Percentiles rank a stretch among this genome's conserved stretches.
These are phyloP conservation scores for Pseudoturritis turrita DNA, from an alignment of 345 rosid species.

Conservation along the genomic window DNA sequence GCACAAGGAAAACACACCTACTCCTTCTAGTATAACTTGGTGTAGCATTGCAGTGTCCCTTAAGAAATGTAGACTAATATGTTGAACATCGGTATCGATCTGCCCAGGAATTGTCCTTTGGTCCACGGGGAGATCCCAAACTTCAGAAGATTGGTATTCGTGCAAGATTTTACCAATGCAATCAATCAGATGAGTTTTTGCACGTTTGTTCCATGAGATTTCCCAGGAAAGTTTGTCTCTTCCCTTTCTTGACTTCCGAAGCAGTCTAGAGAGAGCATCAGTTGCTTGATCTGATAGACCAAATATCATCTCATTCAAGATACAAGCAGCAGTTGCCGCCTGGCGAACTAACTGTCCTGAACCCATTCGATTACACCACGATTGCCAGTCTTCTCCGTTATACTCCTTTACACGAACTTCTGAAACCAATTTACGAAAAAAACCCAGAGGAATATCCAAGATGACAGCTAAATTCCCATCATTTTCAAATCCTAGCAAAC, in stretches of 20 bases:
- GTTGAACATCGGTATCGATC: slow-evolving; percentile 42
- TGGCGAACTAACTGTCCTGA: slow-evolving; percentile 77
- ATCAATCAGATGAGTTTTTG: slow-evolving; percentile 53
- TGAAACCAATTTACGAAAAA: slow-evolving; percentile 56
- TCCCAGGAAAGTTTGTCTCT: slow-evolving; percentile 48
- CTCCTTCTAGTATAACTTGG: slow-evolving; percentile 72
- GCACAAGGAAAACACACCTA: slow-evolving; percentile 71
- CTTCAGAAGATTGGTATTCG: slow-evolving; percentile 76
- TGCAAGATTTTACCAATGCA: slow-evolving; percentile 82
- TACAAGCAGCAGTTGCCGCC: slow-evolving; percentile 76
- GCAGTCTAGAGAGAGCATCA: slow-evolving; percentile 45
- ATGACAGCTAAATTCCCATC: slow-evolving; percentile 62
- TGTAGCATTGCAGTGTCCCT: slow-evolving; percentile 73
- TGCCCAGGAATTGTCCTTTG: slow-evolving; percentile 32
- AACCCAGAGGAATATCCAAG: slow-evolving; percentile 69
- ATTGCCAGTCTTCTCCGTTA: slow-evolving; percentile 66
- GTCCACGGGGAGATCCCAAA: slow-evolving; percentile 83
- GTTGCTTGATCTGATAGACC: slow-evolving; percentile 71
- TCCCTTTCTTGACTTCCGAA: slow-evolving; percentile 43
- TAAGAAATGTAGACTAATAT: slow-evolving; percentile 51
- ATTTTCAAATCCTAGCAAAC: slow-evolving; percentile 51
- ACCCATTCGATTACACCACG: slow-evolving; percentile 75
- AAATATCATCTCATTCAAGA: slow-evolving; percentile 83
- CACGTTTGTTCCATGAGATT: slow-evolving; percentile 41
- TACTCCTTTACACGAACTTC: slow-evolving; percentile 66